phyloP scores from a whole-genome alignment of 2,329 filamentous ascomycete genomes.

The Septoria petroselini region DNA sequence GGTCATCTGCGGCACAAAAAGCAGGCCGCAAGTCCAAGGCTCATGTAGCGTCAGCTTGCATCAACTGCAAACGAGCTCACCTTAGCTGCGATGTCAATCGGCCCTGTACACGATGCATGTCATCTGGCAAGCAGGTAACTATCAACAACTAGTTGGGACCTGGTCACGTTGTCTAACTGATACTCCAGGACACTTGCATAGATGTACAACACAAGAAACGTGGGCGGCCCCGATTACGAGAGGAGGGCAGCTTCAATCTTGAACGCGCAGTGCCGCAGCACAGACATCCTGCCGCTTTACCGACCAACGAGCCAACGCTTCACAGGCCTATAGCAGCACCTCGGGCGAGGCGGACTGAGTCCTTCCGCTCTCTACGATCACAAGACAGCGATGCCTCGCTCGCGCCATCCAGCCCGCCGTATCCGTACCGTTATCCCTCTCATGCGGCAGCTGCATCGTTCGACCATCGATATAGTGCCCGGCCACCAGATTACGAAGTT shows the following conservation, averaged over 20 bases:
- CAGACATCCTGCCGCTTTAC: slow-evolving; percentile 17
- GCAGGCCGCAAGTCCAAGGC: slow-evolving; percentile 46
- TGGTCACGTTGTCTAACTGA: slow-evolving; percentile 4
- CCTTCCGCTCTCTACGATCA: slow-evolving; percentile 36
- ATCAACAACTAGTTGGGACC: no score
- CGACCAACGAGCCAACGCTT: not conserved
- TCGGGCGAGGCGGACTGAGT: slow-evolving; percentile 34
- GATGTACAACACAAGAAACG: slow-evolving; percentile 86
- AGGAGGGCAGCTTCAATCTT: slow-evolving; percentile 50
- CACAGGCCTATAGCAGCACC: not conserved
- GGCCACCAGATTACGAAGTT: slow-evolving; percentile 25
- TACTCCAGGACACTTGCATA: slow-evolving; percentile 66
- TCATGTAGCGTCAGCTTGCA: slow-evolving; percentile 79
- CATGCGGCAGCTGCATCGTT: slow-evolving; percentile 22
- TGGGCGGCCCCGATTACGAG: slow-evolving; percentile 71
- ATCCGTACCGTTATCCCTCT: slow-evolving; percentile 22
- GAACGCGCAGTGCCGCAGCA: slow-evolving; percentile 24
- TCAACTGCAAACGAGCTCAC: slow-evolving; percentile 82
- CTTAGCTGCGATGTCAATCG: slow-evolving; percentile 65
- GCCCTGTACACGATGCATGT: slow-evolving; percentile 72
- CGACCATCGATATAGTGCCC: slow-evolving; percentile 16
- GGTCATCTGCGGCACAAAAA: slow-evolving; percentile 13
- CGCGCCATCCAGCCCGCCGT: slow-evolving; percentile 18
- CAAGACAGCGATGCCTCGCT: slow-evolving; percentile 33
- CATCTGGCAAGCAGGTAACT: slow-evolving; percentile 67